These are phyloP conservation scores for Calcarisporium arbuscula DNA, from an alignment of 2,329 filamentous ascomycete species.

Conservation along the genomic window DNA sequence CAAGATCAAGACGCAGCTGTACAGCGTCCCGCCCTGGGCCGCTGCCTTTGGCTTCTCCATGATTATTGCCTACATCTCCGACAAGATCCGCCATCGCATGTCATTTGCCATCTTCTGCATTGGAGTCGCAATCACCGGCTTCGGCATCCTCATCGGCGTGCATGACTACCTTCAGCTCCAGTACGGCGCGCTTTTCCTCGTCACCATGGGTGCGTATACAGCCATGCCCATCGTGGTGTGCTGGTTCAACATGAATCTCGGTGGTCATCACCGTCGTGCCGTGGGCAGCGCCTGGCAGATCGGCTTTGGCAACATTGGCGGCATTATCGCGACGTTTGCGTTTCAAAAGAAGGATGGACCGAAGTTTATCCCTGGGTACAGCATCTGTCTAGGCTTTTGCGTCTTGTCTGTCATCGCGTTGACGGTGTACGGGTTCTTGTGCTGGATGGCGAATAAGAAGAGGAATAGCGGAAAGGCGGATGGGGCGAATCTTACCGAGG, in stretches of 20 bases:
- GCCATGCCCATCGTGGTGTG: slow-evolving; percentile 87
- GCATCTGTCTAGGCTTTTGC: slow-evolving; percentile 69
- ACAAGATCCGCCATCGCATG: slow-evolving; percentile 67
- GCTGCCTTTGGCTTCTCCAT: slow-evolving; percentile 76
- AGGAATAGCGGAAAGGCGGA: slow-evolving; percentile 44
- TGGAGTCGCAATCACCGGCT: slow-evolving; percentile 63
- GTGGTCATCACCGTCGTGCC: slow-evolving; percentile 63
- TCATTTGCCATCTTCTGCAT: slow-evolving; percentile 65
- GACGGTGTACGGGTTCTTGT: slow-evolving; percentile 51
- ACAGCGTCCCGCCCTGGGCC: slow-evolving; percentile 53
- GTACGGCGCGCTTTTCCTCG: slow-evolving; percentile 76
- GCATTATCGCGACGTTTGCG: slow-evolving; percentile 68
- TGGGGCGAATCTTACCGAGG: slow-evolving; percentile 42
- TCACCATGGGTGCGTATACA: slow-evolving; percentile 72
- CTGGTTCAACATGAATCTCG: slow-evolving; percentile 78
- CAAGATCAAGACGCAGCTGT: slow-evolving; percentile 50
- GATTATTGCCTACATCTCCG: slow-evolving; percentile 64
- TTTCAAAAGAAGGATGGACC: slow-evolving; percentile 64
- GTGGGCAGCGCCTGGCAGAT: slow-evolving; percentile 73
- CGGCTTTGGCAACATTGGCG: slow-evolving; percentile 73
- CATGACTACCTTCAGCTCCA: slow-evolving; percentile 61
- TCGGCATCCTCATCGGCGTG: slow-evolving; percentile 66
- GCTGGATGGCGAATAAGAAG: slow-evolving; percentile 54
- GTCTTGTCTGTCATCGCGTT: slow-evolving; percentile 59
- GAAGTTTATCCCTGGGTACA: slow-evolving; percentile 64